Evolutionary conservation across 2,329 filamentous ascomycete genomes (phyloP).

Genomic region (Macroventuria anomochaeta): DNA sequence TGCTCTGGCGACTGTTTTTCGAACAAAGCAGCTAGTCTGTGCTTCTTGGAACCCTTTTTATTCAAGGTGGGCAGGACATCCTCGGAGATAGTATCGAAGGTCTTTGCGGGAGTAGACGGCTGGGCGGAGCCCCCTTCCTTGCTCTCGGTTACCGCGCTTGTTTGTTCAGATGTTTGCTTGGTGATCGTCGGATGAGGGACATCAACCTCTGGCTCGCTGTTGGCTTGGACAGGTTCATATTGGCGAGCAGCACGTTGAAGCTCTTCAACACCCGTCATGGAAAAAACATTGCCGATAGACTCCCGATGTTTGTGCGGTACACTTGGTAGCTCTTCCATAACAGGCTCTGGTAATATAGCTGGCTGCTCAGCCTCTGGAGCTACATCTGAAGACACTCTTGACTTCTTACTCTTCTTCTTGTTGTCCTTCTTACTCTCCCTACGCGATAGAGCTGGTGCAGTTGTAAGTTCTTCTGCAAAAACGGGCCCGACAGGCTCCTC

Average conservation of each 20-base stretch:
- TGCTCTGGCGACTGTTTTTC: slow-evolving; percentile 31
- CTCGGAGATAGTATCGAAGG: slow-evolving; percentile 19
- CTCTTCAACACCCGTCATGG: background rate
- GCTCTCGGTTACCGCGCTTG: background rate
- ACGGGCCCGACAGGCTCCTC: slow-evolving; percentile 15
- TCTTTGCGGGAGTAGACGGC: background rate
- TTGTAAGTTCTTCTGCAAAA: slow-evolving; percentile 6
- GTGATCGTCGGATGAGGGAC: background rate
- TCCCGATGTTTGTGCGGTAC: background rate
- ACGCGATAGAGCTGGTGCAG: slow-evolving; percentile 25
- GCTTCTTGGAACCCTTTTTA: slow-evolving; percentile 50
- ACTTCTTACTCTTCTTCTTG: slow-evolving; percentile 42
- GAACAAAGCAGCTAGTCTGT: slow-evolving; percentile 43
- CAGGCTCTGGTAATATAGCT: background rate
- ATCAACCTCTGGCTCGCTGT: background rate
- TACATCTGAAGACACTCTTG: background rate
- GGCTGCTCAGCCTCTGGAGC: background rate
- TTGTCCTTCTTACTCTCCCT: slow-evolving; percentile 42
- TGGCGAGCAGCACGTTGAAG: background rate
- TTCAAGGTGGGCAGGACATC: slow-evolving; percentile 29
- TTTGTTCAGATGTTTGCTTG: background rate
- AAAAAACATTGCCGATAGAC: background rate
- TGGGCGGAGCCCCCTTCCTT: background rate
- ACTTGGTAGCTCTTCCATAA: background rate
- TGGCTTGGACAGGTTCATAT: background rate